Base-by-base conservation (phyloP, 441 rosid species). In the Erodium moschatum region DNA sequence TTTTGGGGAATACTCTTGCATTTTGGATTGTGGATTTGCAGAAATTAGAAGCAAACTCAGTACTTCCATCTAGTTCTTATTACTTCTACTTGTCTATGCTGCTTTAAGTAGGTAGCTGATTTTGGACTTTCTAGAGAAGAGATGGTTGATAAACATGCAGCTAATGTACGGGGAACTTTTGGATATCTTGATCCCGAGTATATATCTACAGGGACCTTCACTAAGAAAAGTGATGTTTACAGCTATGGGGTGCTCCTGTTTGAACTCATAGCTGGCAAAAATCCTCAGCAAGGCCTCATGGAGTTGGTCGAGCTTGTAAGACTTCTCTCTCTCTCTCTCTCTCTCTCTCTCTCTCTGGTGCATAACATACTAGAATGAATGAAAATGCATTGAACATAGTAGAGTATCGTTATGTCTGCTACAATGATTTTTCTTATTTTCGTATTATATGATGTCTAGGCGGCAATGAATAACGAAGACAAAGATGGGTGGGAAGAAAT, bases 401-500 rank as follows among this genome's bases (percentile, higher is more conserved):
- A 18, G 20, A 46, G 11, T 46, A 13, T 46, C 15, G 52, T 46
- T 42, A 5, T 42, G 13, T 5, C 48, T 8, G 48, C 48, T 42
- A 42, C 13, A 42, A 42, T 42, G 48, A 42, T 11, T 42, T 0
- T 8, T 46, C 52, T 46, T 46, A 46, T 46, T 42, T 15, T 11
- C n/a, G 40, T 60, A 64, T 70, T 60, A 64, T 70, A 19, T 13
- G 20, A 61, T 74, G 58, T 66, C 70, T 68, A 94, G 99, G 99
- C 97, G 0, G 97, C 99, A 4, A 87, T 94, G 96, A 80, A 83
- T 70, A 74, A 82, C 0, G 99, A 87, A 29, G 97, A 89, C 27
- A 88, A 86, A 74, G 87, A 78, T 0, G 97, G 97, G 42, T 91
- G 99, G 99, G 97, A 94, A 76, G 99, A 94, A 87, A 86, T 94